These are phyloP conservation scores for Dryadomyces quercus-mongolicae DNA, from an alignment of 2,329 filamentous ascomycete genomes.

Conservation along the genomic window DNA sequence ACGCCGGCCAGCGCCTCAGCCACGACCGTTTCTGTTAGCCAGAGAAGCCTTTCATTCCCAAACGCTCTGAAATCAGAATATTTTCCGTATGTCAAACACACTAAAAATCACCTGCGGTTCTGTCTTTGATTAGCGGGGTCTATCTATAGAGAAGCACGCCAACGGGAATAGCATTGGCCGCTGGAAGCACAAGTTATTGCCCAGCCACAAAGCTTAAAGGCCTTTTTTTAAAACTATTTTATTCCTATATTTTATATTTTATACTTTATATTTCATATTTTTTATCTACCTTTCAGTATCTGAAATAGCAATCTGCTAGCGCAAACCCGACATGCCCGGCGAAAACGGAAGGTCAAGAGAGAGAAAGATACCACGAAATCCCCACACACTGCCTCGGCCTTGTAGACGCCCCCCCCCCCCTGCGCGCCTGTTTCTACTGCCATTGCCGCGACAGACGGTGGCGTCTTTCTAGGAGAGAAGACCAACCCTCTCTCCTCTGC, in stretches of 20 bases:
- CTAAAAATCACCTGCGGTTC: neutral
- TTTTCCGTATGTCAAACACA: neutral
- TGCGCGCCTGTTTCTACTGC: neutral
- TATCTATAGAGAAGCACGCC: neutral
- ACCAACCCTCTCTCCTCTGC: neutral
- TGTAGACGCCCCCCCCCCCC: neutral
- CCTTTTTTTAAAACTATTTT: no score
- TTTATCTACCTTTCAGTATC: neutral
- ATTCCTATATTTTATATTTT: neutral
- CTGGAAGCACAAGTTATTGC: no score
- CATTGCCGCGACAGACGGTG: neutral
- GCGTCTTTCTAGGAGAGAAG: no score
- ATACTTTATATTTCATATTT: neutral
- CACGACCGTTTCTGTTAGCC: neutral
- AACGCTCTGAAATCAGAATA: neutral
- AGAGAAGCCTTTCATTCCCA: conserved; percentile 1
- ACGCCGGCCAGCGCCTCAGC: neutral
- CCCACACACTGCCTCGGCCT: no score
- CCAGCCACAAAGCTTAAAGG: no score
- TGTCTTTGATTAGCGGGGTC: neutral
- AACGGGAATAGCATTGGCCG: neutral
- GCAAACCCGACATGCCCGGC: neutral
- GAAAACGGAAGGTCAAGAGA: neutral
- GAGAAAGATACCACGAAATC: neutral
- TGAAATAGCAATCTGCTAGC: no score